phyloP scores from a whole-genome alignment of 1,284 basidiomycete species.

The Microbotryomycetes sp. region DNA sequence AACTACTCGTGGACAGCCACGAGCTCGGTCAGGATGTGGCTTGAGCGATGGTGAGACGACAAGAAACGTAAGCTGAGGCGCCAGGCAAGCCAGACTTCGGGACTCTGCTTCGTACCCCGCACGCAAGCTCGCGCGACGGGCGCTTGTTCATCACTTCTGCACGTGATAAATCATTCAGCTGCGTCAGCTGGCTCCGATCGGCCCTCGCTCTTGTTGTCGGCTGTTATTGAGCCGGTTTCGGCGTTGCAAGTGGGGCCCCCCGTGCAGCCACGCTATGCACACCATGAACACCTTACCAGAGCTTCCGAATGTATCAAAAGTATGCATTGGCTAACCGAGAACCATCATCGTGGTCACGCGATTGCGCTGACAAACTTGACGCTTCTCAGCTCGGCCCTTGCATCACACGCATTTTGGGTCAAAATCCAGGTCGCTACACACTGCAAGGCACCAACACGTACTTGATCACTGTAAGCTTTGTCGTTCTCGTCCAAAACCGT shows the following conservation, averaged over 20 bases:
- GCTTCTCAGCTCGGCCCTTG: neutral
- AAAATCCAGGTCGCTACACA: constrained; percentile 68
- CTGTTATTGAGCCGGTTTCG: too few species aligned
- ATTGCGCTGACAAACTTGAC: neutral
- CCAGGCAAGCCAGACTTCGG: too few species aligned
- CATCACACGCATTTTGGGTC: neutral
- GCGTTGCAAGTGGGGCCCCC: neutral
- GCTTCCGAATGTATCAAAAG: neutral
- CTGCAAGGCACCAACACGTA: constrained; percentile 95
- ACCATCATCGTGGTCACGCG: neutral
- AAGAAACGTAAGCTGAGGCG: too few species aligned
- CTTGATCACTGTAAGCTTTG: constrained; percentile 49
- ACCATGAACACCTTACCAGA: neutral
- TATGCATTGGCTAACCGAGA: neutral
- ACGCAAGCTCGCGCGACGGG: too few species aligned
- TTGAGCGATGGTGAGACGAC: too few species aligned
- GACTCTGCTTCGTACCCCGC: too few species aligned
- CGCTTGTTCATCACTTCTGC: too few species aligned
- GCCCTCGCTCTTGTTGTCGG: too few species aligned
- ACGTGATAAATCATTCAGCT: too few species aligned
- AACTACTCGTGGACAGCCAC: too few species aligned
- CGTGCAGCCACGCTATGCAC: neutral
- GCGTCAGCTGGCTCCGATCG: too few species aligned
- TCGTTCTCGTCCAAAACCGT: neutral
- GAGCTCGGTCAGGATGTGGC: too few species aligned